Conservation (phyloP, 176 grass and related monocot genomes). For the Guadua angustifolia region DNA sequence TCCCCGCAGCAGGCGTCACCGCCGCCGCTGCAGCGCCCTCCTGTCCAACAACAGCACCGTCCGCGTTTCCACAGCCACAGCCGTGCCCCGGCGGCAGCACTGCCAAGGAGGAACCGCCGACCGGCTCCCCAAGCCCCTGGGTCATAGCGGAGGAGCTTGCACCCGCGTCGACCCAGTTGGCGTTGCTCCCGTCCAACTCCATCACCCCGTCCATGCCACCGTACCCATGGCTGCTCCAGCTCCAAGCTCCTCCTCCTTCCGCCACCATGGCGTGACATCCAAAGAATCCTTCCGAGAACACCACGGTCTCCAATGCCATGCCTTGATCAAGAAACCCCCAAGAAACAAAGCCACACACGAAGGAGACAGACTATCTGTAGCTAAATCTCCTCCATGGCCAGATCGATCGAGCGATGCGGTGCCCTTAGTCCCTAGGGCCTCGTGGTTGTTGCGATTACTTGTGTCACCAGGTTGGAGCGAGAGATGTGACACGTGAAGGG, state of each 20-base stretch:
- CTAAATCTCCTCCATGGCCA: conserved; percentile 15
- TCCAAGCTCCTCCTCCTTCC: conserved; percentile 43
- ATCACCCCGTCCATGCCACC: conserved; percentile 16
- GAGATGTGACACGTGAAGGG: conserved; percentile 24
- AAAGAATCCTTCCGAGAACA: conserved; percentile 61
- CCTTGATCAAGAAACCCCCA: conserved; percentile 23
- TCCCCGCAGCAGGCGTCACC: not conserved
- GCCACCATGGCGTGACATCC: conserved; percentile 44
- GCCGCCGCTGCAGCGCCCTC: not conserved
- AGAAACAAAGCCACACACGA: not conserved
- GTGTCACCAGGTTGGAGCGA: conserved; percentile 19
- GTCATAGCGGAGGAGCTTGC: conserved; percentile 49
- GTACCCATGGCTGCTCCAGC: conserved; percentile 27
- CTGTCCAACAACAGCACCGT: not conserved
- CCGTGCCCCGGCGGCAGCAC: conserved; percentile 17
- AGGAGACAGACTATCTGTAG: not conserved
- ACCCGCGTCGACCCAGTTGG: not conserved
- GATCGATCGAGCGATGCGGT: conserved; percentile 3
- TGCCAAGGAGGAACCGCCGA: conserved; percentile 5
- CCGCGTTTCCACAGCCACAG: not conserved
- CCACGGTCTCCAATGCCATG: conserved; percentile 82
- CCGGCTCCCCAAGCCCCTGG: conserved; percentile 23
- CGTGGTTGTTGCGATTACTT: conserved; percentile 6
- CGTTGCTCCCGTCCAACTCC: conserved; percentile 28
- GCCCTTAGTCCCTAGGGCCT: not conserved